A percentile compares a stretch with the other conserved stretches of the same genome.
These are phyloP conservation scores for Schrenkiella parvula DNA, from an alignment of 345 rosid species.

Conservation along the genomic window DNA sequence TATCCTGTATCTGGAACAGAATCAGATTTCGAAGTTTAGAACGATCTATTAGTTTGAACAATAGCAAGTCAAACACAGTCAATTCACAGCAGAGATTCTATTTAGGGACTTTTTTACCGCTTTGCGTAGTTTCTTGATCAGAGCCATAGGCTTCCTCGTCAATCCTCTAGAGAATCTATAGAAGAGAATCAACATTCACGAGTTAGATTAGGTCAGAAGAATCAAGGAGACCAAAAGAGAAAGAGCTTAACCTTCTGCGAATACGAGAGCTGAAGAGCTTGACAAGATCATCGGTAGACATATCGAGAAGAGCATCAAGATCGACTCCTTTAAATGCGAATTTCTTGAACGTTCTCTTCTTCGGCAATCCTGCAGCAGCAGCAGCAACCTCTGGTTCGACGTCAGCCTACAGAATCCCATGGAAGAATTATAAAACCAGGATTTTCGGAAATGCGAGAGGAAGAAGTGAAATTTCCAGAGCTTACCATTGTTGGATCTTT, in stretches of 20 bases:
- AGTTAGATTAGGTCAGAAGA: no score
- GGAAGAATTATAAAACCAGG: no score
- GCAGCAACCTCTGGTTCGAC: constrained; percentile 43
- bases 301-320: no score
- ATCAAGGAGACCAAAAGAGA: no score
- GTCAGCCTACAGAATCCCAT: constrained; percentile 47
- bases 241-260: constrained; percentile 88
- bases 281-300: constrained; percentile 90
- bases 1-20: no score
- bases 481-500: no score
- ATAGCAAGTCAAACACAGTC: neutral
- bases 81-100: no score
- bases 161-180: constrained; percentile 84
- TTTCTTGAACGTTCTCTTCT: constrained; percentile 86
- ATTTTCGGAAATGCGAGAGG: no score
- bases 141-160: constrained; percentile 78
- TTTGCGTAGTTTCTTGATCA: constrained; percentile 73
- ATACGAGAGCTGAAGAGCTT: constrained; percentile 80
- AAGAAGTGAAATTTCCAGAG: no score
- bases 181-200: neutral
- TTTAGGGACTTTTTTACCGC: no score
- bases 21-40: no score
- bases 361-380: constrained; percentile 50
- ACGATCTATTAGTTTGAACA: no score
- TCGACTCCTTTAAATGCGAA: constrained; percentile 77